Evolutionary conservation across 495 filamentous ascomycete species (phyloP).

Genomic region (Neurospora sp.): DNA sequence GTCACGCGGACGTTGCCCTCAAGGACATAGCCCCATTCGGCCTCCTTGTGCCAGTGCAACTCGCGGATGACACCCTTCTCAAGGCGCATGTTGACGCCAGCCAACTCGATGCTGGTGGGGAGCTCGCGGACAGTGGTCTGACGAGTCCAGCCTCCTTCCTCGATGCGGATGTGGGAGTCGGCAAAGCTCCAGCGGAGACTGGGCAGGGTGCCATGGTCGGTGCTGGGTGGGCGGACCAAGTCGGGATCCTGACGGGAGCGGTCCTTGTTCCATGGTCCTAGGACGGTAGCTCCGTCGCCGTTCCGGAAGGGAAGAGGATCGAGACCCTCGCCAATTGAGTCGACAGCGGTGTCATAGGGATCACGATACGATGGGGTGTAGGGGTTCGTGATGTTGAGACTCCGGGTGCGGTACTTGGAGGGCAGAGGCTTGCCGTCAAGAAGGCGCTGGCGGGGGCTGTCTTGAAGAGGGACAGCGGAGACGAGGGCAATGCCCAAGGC

Average conservation of each 20-base stretch:
- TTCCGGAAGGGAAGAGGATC: slow-evolving; percentile 58
- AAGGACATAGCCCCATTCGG: slow-evolving; percentile 60
- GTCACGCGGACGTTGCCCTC: slow-evolving; percentile 50
- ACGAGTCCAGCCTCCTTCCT: slow-evolving; percentile 60
- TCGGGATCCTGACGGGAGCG: slow-evolving; percentile 55
- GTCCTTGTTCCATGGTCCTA: slow-evolving; percentile 55
- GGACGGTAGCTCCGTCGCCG: slow-evolving; percentile 48
- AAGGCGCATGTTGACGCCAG: slow-evolving; percentile 59
- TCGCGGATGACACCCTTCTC: slow-evolving; percentile 59
- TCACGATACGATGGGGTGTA: slow-evolving; percentile 36
- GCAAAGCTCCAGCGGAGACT: slow-evolving; percentile 62
- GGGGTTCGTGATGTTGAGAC: slow-evolving; percentile 21
- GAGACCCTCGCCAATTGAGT: slow-evolving; percentile 44
- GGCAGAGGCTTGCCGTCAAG: slow-evolving; percentile 35
- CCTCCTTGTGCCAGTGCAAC: slow-evolving; percentile 64
- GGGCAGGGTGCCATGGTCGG: slow-evolving; percentile 49
- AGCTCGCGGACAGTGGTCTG: slow-evolving; percentile 55
- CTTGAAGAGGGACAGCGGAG: slow-evolving; percentile 35
- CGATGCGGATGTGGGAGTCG: slow-evolving; percentile 56
- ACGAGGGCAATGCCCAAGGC: slow-evolving; percentile 22
- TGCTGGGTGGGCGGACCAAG: slow-evolving; percentile 52
- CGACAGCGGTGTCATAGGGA: slow-evolving; percentile 38
- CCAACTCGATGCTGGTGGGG: slow-evolving; percentile 47
- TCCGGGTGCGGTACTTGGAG: slow-evolving; percentile 25
- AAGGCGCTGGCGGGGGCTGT: slow-evolving; percentile 41